phyloP scores from a whole-genome alignment of 2,329 filamentous ascomycete genomes.

The Curvularia lunata region DNA sequence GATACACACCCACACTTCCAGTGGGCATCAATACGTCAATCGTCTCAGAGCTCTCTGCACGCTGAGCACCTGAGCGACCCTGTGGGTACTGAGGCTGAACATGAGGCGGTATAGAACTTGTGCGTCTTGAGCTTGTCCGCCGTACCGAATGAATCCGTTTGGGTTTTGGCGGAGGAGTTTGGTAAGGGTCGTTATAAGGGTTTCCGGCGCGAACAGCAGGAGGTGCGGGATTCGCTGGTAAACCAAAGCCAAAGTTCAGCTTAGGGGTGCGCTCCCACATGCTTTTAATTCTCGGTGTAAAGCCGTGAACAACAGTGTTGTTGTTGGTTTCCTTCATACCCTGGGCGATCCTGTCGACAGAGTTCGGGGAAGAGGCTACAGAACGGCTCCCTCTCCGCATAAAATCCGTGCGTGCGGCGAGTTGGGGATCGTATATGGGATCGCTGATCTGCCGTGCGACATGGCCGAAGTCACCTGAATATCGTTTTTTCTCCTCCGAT shows the following conservation, averaged over 20 bases:
- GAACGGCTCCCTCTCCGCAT: slow-evolving; percentile 42
- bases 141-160: slow-evolving; percentile 27
- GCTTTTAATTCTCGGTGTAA: slow-evolving; percentile 43
- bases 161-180: slow-evolving; percentile 38
- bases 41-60: slow-evolving; percentile 51
- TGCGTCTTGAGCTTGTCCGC: slow-evolving; percentile 24
- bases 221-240: slow-evolving; percentile 27
- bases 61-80: slow-evolving; percentile 5
- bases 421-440: slow-evolving; percentile 48
- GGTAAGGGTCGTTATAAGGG: slow-evolving; percentile 40
- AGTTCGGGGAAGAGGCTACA: slow-evolving; percentile 33
- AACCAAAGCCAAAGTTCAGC: slow-evolving; percentile 39
- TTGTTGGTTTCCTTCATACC: slow-evolving; percentile 27
- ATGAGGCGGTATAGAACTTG: slow-evolving; percentile 11
- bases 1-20: background rate
- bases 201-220: slow-evolving; percentile 39
- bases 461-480: slow-evolving; percentile 49
- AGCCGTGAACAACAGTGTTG: slow-evolving; percentile 24
- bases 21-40: slow-evolving; percentile 52
- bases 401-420: slow-evolving; percentile 47
- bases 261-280: slow-evolving; percentile 47
- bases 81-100: slow-evolving; percentile 11
- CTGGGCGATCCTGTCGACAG: slow-evolving; percentile 33
- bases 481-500: slow-evolving; percentile 36
- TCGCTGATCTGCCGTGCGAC: slow-evolving; percentile 48